phyloP scores from a whole-genome alignment of 306 rosid species.

The Malus domestica region DNA sequence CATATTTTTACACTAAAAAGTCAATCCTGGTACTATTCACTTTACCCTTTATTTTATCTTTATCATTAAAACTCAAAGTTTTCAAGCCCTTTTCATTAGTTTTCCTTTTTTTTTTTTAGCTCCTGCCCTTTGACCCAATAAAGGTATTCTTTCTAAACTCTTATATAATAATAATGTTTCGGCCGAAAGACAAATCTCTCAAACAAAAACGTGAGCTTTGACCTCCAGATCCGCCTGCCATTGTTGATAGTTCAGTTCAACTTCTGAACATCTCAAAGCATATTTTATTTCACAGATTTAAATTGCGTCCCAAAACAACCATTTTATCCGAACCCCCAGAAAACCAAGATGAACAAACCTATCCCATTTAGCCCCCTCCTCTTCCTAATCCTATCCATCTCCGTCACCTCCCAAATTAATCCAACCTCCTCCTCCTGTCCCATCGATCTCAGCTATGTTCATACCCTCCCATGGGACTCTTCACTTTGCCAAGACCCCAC shows the following conservation, averaged over 20 bases:
- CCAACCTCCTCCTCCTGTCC: constrained; percentile 42
- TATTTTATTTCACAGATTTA: background rate
- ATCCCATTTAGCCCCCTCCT: background rate
- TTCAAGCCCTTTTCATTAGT: no score
- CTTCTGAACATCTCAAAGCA: no score
- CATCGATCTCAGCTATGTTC: constrained; percentile 59
- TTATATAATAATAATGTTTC: background rate
- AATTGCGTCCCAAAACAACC: background rate
- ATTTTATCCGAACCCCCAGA: background rate
- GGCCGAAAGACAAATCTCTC: background rate
- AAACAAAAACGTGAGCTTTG: constrained; percentile 7
- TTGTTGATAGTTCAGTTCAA: background rate
- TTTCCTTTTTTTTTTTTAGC: no score
- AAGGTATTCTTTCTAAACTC: no score
- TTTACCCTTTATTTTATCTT: no score
- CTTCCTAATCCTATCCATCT: constrained; percentile 8
- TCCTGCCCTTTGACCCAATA: no score
- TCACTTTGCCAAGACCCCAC: constrained; percentile 36
- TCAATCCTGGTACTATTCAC: no score
- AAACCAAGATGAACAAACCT: constrained; percentile 2
- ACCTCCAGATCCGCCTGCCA: background rate
- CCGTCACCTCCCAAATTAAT: background rate
- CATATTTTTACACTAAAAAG: no score
- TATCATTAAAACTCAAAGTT: no score
- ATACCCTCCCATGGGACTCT: constrained; percentile 68